A percentile compares a stretch with the other conserved stretches of the same genome.
These are phyloP conservation scores for Saposhnikovia divaricata DNA, from an alignment of 129 eudicot genomes.

Conservation along the genomic window DNA sequence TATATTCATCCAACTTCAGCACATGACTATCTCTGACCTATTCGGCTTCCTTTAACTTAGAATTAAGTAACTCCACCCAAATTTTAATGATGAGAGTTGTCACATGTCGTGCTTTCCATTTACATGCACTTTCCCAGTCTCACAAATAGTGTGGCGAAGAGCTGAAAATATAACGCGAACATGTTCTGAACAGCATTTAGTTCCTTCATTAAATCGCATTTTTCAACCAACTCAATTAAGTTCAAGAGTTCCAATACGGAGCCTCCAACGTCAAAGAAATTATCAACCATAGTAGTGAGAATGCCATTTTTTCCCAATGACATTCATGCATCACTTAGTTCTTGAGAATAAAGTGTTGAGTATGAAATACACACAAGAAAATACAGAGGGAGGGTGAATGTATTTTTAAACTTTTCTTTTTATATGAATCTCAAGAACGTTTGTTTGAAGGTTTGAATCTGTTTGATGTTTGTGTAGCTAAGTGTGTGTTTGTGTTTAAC, in stretches of 20 bases:
- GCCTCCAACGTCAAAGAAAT: slow-evolving; percentile 83
- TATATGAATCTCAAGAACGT: too few species aligned
- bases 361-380: too few species aligned
- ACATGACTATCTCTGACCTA: slow-evolving; percentile 37
- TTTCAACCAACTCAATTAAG: slow-evolving; percentile 50
- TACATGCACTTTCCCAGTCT: slow-evolving; percentile 56
- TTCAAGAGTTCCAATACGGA: slow-evolving; percentile 56
- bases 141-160: slow-evolving; percentile 34
- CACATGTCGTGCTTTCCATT: slow-evolving; percentile 53
- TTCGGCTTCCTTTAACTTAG: slow-evolving; percentile 70
- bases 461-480: too few species aligned
- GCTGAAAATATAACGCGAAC: slow-evolving; percentile 72
- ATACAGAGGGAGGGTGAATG: too few species aligned
- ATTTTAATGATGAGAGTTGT: slow-evolving; percentile 49
- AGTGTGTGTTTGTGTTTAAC: too few species aligned
- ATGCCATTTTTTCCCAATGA: slow-evolving; percentile 81
- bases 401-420: too few species aligned
- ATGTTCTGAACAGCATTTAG: slow-evolving; percentile 56
- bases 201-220: slow-evolving; percentile 51
- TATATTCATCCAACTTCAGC: slow-evolving; percentile 65
- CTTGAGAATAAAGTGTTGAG: too few species aligned
- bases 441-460: too few species aligned
- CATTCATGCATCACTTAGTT: slow-evolving; percentile 70
- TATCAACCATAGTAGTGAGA: slow-evolving; percentile 75
- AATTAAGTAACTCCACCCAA: slow-evolving; percentile 58